Conservation (phyloP, 352 stramenopile species). For the Pythium guiyangense region DNA sequence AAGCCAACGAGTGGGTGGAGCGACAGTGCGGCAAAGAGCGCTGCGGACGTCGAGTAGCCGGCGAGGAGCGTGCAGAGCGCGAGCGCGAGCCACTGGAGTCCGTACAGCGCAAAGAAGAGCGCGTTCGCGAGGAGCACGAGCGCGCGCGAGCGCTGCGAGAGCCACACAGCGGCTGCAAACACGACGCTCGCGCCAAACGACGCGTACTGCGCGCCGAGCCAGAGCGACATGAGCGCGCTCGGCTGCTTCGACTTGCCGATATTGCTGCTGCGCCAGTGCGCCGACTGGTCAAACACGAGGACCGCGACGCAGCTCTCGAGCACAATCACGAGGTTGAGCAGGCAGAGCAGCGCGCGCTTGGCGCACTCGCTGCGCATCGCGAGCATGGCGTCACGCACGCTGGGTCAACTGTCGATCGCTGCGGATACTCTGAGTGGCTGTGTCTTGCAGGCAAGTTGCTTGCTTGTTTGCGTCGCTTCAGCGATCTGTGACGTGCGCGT, state of each 20-base stretch:
- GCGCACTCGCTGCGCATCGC: not conserved
- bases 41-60: not conserved
- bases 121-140: conserved; percentile 9
- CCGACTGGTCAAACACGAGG: too few relatives aligned
- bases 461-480: not conserved
- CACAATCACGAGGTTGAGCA: too few relatives aligned
- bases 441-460: not conserved
- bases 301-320: too few relatives aligned
- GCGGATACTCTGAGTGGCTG: not conserved
- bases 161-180: conserved; percentile 9
- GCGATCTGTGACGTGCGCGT: too few relatives aligned
- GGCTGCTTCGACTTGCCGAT: too few relatives aligned
- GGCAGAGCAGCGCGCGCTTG: too few relatives aligned
- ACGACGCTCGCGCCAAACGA: conserved; percentile 9
- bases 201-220: too few relatives aligned
- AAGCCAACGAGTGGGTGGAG: conserved; percentile 5
- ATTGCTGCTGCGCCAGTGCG: too few relatives aligned
- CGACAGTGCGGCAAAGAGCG: conserved; percentile 5
- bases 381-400: not conserved
- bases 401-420: not conserved
- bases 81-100: conserved; percentile 5
- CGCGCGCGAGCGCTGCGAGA: not conserved
- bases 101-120: conserved; percentile 10
- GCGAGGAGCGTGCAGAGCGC: not conserved
- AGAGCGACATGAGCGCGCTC: too few relatives aligned